A percentile compares a stretch with the other conserved stretches of the same genome.
phyloP scores from a whole-genome alignment of 768 basidiomycete species.

The Amanita pallidorosea region DNA sequence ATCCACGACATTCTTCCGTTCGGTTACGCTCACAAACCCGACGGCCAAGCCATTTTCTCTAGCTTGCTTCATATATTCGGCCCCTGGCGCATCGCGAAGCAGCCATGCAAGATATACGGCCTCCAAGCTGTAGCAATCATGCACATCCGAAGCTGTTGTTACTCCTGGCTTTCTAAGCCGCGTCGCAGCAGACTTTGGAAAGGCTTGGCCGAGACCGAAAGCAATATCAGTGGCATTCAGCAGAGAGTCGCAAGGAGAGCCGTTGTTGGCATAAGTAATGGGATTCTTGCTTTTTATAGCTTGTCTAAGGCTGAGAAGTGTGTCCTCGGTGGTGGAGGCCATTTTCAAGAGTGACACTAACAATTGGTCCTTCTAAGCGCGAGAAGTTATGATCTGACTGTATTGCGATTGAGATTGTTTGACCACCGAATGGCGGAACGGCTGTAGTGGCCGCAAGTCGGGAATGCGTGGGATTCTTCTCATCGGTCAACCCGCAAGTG shows the following conservation, averaged over 20 bases:
- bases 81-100: slow-evolving; percentile 57
- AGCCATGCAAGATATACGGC: slow-evolving; percentile 83
- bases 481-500: slow-evolving; percentile 58
- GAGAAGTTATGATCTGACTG: not conserved
- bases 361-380: not conserved
- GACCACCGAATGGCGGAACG: slow-evolving; percentile 42
- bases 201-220: slow-evolving; percentile 35
- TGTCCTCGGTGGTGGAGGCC: slow-evolving; percentile 27
- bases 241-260: slow-evolving; percentile 35
- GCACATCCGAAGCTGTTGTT: slow-evolving; percentile 27
- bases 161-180: slow-evolving; percentile 63
- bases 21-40: slow-evolving; percentile 78
- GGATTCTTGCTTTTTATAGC: slow-evolving; percentile 45
- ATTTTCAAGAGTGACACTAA: slow-evolving; percentile 8
- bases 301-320: slow-evolving; percentile 46
- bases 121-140: slow-evolving; percentile 72
- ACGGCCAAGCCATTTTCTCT: slow-evolving; percentile 62
- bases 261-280: slow-evolving; percentile 37
- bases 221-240: slow-evolving; percentile 55
- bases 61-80: slow-evolving; percentile 85
- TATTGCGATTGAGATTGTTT: not conserved
- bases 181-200: slow-evolving; percentile 71
- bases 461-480: slow-evolving; percentile 66
- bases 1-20: slow-evolving; percentile 77
- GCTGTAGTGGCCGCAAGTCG: slow-evolving; percentile 74